phyloP scores from a whole-genome alignment of 352 stramenopile species.

The Saprolegnia diclina region DNA sequence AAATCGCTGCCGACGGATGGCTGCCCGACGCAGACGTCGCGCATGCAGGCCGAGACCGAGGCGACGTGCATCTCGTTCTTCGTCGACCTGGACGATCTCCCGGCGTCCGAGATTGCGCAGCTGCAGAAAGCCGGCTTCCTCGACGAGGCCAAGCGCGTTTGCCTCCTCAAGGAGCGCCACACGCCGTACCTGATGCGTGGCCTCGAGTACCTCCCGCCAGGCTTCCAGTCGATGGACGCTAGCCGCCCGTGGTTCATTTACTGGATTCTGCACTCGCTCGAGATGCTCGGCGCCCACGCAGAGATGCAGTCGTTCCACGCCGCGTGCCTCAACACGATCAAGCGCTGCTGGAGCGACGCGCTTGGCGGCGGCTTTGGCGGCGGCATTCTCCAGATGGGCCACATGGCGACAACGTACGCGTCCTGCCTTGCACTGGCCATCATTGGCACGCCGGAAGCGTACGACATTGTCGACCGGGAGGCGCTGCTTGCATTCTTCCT shows the following conservation, averaged over 20 bases:
- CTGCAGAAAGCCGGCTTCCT: conserved; percentile 48
- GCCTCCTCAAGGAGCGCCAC: conserved; percentile 84
- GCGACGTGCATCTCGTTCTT: conserved; percentile 52
- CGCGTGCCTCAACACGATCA: conserved; percentile 40
- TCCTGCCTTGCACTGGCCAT: conserved; percentile 91
- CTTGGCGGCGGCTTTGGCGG: conserved; percentile 91
- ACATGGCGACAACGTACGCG: conserved; percentile 92
- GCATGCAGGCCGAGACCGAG: conserved; percentile 45
- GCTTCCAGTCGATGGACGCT: conserved; percentile 91
- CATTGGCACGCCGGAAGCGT: conserved; percentile 78
- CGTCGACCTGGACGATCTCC: conserved; percentile 40
- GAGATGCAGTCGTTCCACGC: conserved; percentile 21
- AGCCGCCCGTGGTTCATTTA: conserved; percentile 97
- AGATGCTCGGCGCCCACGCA: conserved; percentile 87
- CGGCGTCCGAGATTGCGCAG: conserved; percentile 35
- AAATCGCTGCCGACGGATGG: conserved; percentile 17
- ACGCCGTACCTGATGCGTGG: conserved; percentile 64
- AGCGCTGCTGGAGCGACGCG: conserved; percentile 49
- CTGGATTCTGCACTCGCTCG: conserved; percentile 94
- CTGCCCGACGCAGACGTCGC: conserved; percentile 27
- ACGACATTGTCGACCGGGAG: conserved; percentile 72
- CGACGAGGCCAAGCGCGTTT: conserved; percentile 24
- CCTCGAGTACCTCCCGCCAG: conserved; percentile 54
- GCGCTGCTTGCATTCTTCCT: conserved; percentile 87
- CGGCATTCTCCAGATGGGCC: conserved; percentile 82